Percentiles rank a stretch among this genome's conserved stretches.
phyloP scores from a whole-genome alignment of 2,329 filamentous ascomycete genomes.

The Xylaria sp. region DNA sequence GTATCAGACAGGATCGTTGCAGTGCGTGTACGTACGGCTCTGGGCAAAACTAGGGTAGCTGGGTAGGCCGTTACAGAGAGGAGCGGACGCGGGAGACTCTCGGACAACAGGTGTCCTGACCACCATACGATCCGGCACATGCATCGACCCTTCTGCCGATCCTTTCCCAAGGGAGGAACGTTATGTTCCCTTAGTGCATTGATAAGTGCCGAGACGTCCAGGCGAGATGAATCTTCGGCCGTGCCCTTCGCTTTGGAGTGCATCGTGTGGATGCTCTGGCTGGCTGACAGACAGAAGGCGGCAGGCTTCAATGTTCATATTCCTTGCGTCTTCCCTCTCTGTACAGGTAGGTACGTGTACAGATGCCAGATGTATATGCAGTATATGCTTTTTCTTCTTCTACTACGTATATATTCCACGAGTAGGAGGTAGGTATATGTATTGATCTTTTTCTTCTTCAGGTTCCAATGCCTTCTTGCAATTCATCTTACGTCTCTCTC shows the following conservation, averaged over 20 bases:
- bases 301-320: constrained; percentile 10
- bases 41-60: constrained; percentile 7
- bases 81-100: constrained; percentile 24
- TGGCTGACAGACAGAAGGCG: constrained; percentile 24
- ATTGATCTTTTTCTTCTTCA: too few relatives aligned
- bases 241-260: constrained; percentile 24
- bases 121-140: constrained; percentile 30
- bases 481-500: too few relatives aligned
- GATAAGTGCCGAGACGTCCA: constrained; percentile 31
- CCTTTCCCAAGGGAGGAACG: constrained; percentile 27
- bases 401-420: too few relatives aligned
- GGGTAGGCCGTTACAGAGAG: constrained; percentile 3
- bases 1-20: constrained; percentile 20
- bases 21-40: constrained; percentile 12
- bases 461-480: too few relatives aligned
- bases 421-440: too few relatives aligned
- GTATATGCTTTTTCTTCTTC: too few relatives aligned
- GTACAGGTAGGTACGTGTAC: too few relatives aligned
- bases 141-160: constrained; percentile 26
- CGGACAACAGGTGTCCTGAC: constrained; percentile 13
- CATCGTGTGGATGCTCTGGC: constrained; percentile 21
- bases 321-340: not conserved
- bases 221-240: constrained; percentile 26
- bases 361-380: too few relatives aligned
- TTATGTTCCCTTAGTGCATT: constrained; percentile 32